A percentile compares a stretch with the other conserved stretches of the same genome.
phyloP scores from a whole-genome alignment of 345 rosid species.

The Eucalyptus cloeziana region DNA sequence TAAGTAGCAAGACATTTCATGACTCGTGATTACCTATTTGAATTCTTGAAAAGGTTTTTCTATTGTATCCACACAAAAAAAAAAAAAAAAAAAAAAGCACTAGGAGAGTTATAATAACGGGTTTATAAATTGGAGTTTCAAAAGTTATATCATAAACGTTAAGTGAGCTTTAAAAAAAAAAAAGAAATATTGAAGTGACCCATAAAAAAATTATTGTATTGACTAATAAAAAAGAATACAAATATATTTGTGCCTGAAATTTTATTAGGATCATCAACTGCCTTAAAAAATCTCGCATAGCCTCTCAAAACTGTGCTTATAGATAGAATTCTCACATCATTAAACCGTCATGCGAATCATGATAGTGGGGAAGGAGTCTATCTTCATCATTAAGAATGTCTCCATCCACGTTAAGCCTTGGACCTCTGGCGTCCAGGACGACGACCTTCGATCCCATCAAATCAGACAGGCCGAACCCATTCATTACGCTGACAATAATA shows the following conservation, averaged over 20 bases:
- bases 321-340: background rate
- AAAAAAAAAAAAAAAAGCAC: background rate
- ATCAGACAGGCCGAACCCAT: background rate
- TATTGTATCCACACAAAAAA: background rate
- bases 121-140: background rate
- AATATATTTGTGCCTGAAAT: background rate
- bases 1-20: background rate
- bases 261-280: background rate
- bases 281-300: background rate
- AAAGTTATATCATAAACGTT: background rate
- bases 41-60: background rate
- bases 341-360: background rate
- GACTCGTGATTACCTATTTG: background rate
- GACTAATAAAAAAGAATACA: background rate
- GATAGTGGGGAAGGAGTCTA: background rate
- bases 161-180: background rate
- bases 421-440: background rate
- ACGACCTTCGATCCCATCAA: background rate
- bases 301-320: background rate
- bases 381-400: background rate
- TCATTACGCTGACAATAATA: background rate
- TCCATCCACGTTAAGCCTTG: background rate
- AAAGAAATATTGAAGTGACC: background rate
- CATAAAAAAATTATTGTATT: background rate
- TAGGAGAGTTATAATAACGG: background rate